phyloP scores from a whole-genome alignment of 192 early-diverging fungal species.

The Cladochytrium replicatum region DNA sequence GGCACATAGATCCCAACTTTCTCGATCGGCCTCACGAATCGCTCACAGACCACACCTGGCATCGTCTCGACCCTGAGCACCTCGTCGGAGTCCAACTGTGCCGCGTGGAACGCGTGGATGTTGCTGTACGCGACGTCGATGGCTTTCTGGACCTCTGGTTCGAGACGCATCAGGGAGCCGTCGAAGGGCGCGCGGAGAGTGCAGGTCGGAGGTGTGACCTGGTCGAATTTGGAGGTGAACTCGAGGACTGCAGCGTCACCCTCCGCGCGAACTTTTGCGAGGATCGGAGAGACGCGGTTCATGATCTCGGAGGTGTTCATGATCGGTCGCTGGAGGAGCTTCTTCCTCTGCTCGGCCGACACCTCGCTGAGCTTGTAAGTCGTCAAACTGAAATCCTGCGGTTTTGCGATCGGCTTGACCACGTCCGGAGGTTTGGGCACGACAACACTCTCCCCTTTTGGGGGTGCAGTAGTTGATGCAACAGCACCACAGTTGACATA shows the following conservation, averaged over 20 bases:
- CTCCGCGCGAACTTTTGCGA: constrained; percentile 64
- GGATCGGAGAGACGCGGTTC: constrained; percentile 79
- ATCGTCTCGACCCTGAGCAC: constrained; percentile 85
- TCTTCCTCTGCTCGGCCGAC: constrained; percentile 32
- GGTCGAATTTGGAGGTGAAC: constrained; percentile 84
- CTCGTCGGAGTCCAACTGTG: constrained; percentile 65
- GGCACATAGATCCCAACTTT: constrained; percentile 96
- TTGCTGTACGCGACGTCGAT: constrained; percentile 96
- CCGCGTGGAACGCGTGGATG: constrained; percentile 84
- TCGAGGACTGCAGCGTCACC: constrained; percentile 83
- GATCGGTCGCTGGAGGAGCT: constrained; percentile 81
- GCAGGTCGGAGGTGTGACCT: constrained; percentile 47
- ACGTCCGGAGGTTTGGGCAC: constrained; percentile 1
- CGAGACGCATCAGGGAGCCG: constrained; percentile 22
- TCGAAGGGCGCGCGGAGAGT: constrained; percentile 82
- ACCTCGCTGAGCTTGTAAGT: constrained; percentile 48
- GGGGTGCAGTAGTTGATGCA: not conserved
- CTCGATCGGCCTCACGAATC: constrained; percentile 91
- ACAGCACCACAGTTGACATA: not conserved
- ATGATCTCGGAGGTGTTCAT: constrained; percentile 85
- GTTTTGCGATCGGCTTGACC: constrained; percentile 25
- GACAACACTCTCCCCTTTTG: not conserved
- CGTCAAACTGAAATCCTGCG: constrained; percentile 67
- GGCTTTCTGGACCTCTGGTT: constrained; percentile 56
- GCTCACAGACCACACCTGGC: constrained; percentile 91